Conservation (phyloP, 305 asterid genomes). For the Fraxinus baroniana region DNA sequence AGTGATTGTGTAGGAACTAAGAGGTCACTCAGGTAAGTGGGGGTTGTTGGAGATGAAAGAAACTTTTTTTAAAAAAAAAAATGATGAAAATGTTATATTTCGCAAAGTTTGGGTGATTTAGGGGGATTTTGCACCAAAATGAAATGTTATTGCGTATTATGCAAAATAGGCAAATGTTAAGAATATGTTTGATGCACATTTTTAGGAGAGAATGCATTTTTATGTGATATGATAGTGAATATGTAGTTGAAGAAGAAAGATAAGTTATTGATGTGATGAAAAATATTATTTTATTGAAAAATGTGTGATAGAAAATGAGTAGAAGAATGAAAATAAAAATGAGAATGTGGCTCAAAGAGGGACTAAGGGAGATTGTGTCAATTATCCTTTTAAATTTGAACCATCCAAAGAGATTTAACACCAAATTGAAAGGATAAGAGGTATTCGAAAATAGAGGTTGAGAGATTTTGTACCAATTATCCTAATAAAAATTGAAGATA, state of each 20-base stretch:
- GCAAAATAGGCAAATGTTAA: neutral
- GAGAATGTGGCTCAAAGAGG: too few relatives aligned
- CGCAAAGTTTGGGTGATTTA: neutral
- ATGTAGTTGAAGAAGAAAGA: too few relatives aligned
- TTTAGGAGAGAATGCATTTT: too few relatives aligned
- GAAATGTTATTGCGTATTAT: neutral
- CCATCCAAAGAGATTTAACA: neutral
- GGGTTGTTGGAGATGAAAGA: neutral
- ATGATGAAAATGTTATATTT: neutral
- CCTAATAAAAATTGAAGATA: neutral
- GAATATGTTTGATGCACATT: too few relatives aligned
- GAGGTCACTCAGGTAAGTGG: neutral
- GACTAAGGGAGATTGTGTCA: neutral
- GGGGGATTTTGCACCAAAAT: neutral
- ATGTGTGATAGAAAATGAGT: too few relatives aligned
- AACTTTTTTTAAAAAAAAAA: too few relatives aligned
- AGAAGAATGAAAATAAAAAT: too few relatives aligned
- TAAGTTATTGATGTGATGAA: too few relatives aligned
- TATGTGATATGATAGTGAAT: too few relatives aligned
- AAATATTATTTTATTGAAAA: too few relatives aligned
- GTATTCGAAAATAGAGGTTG: neutral
- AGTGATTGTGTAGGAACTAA: neutral
- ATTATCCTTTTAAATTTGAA: neutral
- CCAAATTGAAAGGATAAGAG: neutral
- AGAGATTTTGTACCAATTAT: neutral